These are phyloP conservation scores for Leptodontidium sp. DNA, from an alignment of 2,329 filamentous ascomycete species.

Conservation along the genomic window DNA sequence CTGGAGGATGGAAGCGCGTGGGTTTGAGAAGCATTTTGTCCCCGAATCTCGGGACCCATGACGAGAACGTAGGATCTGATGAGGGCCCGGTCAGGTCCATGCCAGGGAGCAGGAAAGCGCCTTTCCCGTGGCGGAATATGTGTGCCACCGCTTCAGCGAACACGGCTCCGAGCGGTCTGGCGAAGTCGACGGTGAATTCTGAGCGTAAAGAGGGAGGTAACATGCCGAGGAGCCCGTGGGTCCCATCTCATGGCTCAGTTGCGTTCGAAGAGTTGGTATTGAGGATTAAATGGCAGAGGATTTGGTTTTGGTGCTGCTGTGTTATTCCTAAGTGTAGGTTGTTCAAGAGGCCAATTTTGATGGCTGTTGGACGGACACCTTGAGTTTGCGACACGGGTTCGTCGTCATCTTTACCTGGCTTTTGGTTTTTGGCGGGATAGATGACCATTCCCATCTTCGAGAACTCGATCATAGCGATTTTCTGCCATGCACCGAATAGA, in stretches of 20 bases:
- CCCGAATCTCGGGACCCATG: not conserved
- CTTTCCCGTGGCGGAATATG: not conserved
- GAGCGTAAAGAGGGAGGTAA: not conserved
- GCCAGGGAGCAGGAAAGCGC: not conserved
- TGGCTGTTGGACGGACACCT: not conserved
- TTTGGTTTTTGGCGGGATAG: too few relatives aligned
- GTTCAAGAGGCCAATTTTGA: slow-evolving; percentile 5
- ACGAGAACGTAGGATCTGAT: not conserved
- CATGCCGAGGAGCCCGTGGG: not conserved
- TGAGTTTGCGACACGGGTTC: not conserved
- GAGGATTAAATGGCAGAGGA: not conserved
- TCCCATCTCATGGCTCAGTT: not conserved
- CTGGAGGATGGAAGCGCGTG: not conserved
- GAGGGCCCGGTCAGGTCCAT: not conserved
- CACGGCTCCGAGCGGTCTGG: not conserved
- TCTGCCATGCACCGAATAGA: not conserved
- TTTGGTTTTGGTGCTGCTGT: not conserved
- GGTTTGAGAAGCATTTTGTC: not conserved
- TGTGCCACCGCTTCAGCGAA: not conserved
- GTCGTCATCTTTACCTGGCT: too few relatives aligned
- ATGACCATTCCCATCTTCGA: not conserved
- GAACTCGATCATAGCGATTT: not conserved
- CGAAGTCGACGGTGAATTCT: not conserved
- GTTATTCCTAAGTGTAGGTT: not conserved
- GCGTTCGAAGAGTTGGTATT: slow-evolving; percentile 4